Evolutionary conservation across 148 eudicot species (phyloP).

Genomic region (Camellia lanceoleosa): DNA sequence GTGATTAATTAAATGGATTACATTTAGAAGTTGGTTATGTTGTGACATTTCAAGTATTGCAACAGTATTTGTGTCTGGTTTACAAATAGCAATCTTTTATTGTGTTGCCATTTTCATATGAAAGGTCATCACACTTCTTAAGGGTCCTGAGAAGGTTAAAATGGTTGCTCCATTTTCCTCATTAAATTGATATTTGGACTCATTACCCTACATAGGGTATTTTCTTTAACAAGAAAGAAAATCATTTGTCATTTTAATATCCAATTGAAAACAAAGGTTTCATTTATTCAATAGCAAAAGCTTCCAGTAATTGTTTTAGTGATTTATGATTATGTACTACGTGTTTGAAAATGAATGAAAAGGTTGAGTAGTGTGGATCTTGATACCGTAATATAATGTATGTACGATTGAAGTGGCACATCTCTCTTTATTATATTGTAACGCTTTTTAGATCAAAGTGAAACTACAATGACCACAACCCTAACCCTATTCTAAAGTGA

Average conservation of each 20-base stretch:
- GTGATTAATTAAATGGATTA: neutral
- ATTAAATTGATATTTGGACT: neutral
- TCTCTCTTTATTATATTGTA: no score
- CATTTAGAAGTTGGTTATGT: neutral
- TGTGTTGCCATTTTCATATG: neutral
- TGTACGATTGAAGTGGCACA: no score
- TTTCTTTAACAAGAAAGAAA: neutral
- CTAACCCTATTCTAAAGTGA: no score
- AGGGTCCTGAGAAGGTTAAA: neutral
- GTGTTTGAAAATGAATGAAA: no score
- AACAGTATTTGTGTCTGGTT: neutral
- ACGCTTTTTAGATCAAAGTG: no score
- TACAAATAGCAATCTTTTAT: no score
- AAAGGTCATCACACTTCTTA: neutral
- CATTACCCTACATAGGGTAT: neutral
- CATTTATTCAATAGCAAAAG: neutral
- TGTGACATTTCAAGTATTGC: neutral
- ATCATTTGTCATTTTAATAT: neutral
- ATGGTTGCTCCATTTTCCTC: neutral
- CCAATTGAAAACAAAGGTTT: neutral
- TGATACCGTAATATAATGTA: no score
- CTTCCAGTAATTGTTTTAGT: neutral
- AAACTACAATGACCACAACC: no score
- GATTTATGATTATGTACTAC: no score
- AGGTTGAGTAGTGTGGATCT: no score